Evolutionary conservation across 306 rosid species (phyloP).

Genomic region (Medicago lupulina): DNA sequence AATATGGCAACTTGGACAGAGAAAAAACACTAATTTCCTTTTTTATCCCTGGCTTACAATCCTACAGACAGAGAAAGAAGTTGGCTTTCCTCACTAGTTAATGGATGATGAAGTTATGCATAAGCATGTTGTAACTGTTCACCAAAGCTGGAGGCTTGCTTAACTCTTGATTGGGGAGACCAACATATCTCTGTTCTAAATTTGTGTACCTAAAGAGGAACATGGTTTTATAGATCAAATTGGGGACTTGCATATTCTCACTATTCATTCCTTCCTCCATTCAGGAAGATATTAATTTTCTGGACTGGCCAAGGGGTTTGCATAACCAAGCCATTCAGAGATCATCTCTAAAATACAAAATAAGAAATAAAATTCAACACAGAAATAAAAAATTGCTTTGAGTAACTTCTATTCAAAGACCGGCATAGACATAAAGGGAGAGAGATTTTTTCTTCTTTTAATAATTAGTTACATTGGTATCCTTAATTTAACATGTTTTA

Average conservation of each 20-base stretch:
- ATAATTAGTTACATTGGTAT: conserved; percentile 3
- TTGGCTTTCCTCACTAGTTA: not conserved
- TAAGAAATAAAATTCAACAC: not conserved
- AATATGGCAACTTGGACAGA: conserved; percentile 35
- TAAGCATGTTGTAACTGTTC: not conserved
- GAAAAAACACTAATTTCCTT: conserved; percentile 19
- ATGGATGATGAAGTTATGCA: not conserved
- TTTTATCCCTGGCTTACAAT: conserved; percentile 11
- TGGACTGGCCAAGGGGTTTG: not conserved
- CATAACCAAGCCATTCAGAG: not conserved
- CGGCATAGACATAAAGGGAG: not conserved
- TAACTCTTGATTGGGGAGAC: not conserved
- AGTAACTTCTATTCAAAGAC: not conserved
- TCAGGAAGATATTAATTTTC: not conserved
- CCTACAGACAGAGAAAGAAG: not conserved
- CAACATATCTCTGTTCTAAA: not conserved
- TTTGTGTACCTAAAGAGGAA: not conserved
- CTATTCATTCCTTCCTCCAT: not conserved
- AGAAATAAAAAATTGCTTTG: not conserved
- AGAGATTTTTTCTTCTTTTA: not conserved
- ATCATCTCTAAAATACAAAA: not conserved
- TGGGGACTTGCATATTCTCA: not conserved
- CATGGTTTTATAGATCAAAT: not conserved
- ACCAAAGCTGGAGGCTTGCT: not conserved
- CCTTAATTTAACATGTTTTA: not conserved